These are phyloP conservation scores for Ustilago trichophora DNA, from an alignment of 1,284 basidiomycete species.

Conservation along the genomic window DNA sequence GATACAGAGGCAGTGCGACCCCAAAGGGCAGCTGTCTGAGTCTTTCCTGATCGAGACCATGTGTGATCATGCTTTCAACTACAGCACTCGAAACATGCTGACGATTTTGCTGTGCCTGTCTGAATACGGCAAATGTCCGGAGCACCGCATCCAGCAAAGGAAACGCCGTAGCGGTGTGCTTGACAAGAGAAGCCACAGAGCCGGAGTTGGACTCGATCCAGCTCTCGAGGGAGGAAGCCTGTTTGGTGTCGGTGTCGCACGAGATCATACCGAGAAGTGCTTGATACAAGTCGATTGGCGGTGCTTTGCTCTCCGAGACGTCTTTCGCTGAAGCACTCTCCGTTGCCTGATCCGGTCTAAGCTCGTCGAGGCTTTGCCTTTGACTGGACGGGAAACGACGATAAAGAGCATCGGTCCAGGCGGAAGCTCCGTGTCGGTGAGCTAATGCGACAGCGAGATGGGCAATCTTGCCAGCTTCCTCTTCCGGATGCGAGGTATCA, in stretches of 20 bases:
- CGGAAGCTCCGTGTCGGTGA: neutral
- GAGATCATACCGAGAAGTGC: conserved; percentile 9
- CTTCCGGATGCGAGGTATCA: conserved; percentile 11
- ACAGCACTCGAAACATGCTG: conserved; percentile 66
- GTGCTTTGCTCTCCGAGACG: neutral
- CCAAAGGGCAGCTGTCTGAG: conserved; percentile 74
- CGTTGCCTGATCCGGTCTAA: no score
- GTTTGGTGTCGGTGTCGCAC: neutral
- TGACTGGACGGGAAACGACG: neutral
- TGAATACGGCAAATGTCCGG: conserved; percentile 8
- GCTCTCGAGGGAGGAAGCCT: neutral
- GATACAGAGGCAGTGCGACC: conserved; percentile 80
- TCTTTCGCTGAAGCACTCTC: no score
- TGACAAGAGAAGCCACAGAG: neutral
- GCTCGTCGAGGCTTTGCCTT: no score
- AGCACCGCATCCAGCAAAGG: conserved; percentile 19
- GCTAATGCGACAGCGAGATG: conserved; percentile 3
- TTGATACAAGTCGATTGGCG: conserved; percentile 14
- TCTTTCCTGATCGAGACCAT: conserved; percentile 70
- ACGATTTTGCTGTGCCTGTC: neutral
- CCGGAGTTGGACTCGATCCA: conserved; percentile 4
- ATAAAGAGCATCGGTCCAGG: conserved; percentile 15
- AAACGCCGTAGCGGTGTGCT: neutral
- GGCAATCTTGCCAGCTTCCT: neutral
- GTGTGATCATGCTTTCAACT: conserved; percentile 73